Percentiles rank a stretch among this genome's conserved stretches.
These are phyloP conservation scores for Saussurea involucrata DNA, from an alignment of 129 eudicot genomes.

Conservation along the genomic window DNA sequence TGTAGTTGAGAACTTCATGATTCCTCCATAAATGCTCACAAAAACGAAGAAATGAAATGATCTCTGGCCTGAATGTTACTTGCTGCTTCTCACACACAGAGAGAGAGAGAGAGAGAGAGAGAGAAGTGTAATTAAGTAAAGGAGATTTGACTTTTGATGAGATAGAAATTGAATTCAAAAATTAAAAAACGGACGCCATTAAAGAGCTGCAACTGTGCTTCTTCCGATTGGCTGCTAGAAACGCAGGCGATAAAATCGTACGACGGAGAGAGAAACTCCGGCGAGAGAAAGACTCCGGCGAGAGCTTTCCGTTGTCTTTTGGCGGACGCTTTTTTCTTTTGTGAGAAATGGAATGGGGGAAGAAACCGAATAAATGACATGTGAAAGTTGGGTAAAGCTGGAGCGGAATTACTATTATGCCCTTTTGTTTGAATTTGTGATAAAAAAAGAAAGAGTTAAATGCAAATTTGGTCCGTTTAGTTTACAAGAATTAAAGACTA, in stretches of 20 bases:
- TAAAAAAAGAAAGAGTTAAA: too few relatives aligned
- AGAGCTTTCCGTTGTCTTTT: background rate
- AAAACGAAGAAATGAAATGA: conserved; percentile 21
- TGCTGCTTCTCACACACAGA: background rate
- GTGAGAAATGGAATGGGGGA: background rate
- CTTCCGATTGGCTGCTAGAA: background rate
- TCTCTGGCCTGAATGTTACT: conserved; percentile 3
- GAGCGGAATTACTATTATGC: conserved; percentile 4
- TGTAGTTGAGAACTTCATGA: conserved; percentile 16
- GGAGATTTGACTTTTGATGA: conserved; percentile 9
- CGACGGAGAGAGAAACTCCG: background rate
- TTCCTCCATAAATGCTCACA: conserved; percentile 14
- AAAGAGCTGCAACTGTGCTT: conserved; percentile 9
- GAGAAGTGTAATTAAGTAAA: background rate
- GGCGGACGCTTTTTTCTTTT: background rate
- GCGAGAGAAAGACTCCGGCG: conserved; percentile 12
- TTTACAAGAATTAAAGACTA: too few relatives aligned
- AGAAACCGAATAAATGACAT: conserved; percentile 14
- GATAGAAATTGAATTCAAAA: background rate
- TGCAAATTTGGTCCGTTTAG: too few relatives aligned
- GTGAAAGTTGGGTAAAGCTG: conserved; percentile 2
- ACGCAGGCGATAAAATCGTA: background rate
- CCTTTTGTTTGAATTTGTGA: background rate
- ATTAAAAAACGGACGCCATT: conserved; percentile 8
- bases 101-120: background rate